Evolutionary conservation across 768 basidiomycete species (phyloP).

Genomic region (Exsudoporus frostii): DNA sequence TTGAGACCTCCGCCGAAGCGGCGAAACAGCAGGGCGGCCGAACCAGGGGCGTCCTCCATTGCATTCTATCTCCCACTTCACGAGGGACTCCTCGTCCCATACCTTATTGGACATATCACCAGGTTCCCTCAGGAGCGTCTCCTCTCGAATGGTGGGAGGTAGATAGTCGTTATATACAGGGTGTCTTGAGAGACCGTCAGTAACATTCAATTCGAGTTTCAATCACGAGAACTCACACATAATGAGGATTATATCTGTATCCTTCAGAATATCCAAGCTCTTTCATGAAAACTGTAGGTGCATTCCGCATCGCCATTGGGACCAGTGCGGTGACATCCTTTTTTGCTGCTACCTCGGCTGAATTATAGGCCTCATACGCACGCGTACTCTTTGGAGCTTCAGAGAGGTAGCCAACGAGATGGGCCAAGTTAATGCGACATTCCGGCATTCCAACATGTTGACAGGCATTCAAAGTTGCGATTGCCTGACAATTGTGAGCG

Average conservation of each 20-base stretch:
- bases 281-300: constrained; percentile 70
- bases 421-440: constrained; percentile 74
- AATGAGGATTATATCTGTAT: constrained; percentile 64
- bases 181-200: constrained; percentile 39
- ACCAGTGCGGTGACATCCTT: constrained; percentile 53
- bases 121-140: constrained; percentile 43
- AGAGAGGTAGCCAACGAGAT: constrained; percentile 74
- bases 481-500: constrained; percentile 42
- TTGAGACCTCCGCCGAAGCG: not conserved
- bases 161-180: constrained; percentile 65
- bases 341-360: constrained; percentile 61
- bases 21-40: constrained; percentile 30
- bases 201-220: not conserved
- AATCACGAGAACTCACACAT: constrained; percentile 36
- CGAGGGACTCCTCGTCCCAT: constrained; percentile 61
- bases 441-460: constrained; percentile 79
- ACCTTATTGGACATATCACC: constrained; percentile 44
- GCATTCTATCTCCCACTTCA: constrained; percentile 51
- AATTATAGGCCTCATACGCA: constrained; percentile 72
- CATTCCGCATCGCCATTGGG: constrained; percentile 73
- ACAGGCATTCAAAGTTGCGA: constrained; percentile 61
- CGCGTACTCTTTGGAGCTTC: constrained; percentile 82
- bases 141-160: constrained; percentile 44
- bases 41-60: constrained; percentile 51
- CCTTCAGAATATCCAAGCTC: constrained; percentile 63